Evolutionary conservation across 257 asterid genomes (phyloP).

Genomic region (Nicotiana sylvestris): DNA sequence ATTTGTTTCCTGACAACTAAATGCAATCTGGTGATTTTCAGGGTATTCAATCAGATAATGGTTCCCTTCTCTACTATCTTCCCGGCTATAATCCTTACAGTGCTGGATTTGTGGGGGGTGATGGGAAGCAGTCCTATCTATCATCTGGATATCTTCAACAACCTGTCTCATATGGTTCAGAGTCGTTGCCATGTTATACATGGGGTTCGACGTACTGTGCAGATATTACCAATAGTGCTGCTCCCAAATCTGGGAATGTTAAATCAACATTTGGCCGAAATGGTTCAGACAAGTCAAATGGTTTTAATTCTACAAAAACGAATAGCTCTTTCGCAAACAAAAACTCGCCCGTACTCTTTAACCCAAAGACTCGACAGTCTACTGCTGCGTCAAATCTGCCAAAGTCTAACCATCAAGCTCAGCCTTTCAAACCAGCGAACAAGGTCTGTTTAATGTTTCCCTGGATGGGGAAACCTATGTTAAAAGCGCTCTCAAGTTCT

Average conservation of each 20-base stretch:
- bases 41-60: constrained; percentile 45
- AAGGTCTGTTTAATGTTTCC: constrained; percentile 35
- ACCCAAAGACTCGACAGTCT: constrained; percentile 39
- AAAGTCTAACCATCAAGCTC: constrained; percentile 46
- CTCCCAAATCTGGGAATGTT: constrained; percentile 33
- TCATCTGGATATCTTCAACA: constrained; percentile 51
- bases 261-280: constrained; percentile 33
- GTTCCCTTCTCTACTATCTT: constrained; percentile 47
- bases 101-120: constrained; percentile 47
- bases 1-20: neutral
- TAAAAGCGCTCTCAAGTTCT: neutral
- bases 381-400: constrained; percentile 28
- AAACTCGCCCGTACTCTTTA: constrained; percentile 30
- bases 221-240: constrained; percentile 32
- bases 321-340: constrained; percentile 23
- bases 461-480: neutral
- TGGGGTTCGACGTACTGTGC: constrained; percentile 45
- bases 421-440: constrained; percentile 41
- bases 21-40: constrained; percentile 14
- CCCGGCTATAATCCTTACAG: constrained; percentile 62
- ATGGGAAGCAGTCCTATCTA: constrained; percentile 50
- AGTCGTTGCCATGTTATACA: constrained; percentile 42
- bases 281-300: constrained; percentile 43
- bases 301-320: constrained; percentile 30
- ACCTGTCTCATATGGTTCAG: constrained; percentile 47